Base-by-base conservation (phyloP, 2,329 filamentous ascomycete species). In the Cytospora mali region DNA sequence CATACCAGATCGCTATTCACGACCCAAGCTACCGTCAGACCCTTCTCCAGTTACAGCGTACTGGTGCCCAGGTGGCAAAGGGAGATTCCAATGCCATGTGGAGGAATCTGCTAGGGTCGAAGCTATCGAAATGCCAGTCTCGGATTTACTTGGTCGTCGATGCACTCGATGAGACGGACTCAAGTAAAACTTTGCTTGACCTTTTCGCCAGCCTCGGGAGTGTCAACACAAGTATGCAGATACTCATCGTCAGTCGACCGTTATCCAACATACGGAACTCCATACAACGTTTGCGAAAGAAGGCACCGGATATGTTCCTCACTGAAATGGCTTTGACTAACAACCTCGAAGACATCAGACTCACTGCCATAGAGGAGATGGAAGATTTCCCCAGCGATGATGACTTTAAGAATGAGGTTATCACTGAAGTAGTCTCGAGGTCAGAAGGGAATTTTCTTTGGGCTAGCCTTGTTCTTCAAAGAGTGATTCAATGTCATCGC, bases 371-470 rank as follows among this genome's bases (percentile, higher is more conserved):
- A 5, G 64, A 63, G 5, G 66, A 69, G 50, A 66, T 68, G 21
- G 62, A 66, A 2, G 64, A 64, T 27, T 56, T 68, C 5, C 53
- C 61, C 6, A 60, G 62, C 0, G 56, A 58, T 9, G 64, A 67
- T 14, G 55, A 62, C 11, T 67, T 69, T 51, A 69, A 67, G 39
- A 39, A 49, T 14, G 39, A 57, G 21, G 53, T 53, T 11, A 55
- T 62, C 50, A 25, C 62, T 3, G 56, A 66, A 23, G 59, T 68
- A 7, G 49, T 54, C 1, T 50, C 39, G 4, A 64, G 66, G n/a
- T 66, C 67, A 0, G 60, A 69, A 9, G 65, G 66, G 4, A 69
- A 68, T 46, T 70, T 69, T 48, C 61, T 69, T 10, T 69, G 67
- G 68, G 64, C 63, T 1, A 62, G 59, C 18, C 66, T 70, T 1